phyloP scores from a whole-genome alignment of 345 rosid species.

The Linum tenue region DNA sequence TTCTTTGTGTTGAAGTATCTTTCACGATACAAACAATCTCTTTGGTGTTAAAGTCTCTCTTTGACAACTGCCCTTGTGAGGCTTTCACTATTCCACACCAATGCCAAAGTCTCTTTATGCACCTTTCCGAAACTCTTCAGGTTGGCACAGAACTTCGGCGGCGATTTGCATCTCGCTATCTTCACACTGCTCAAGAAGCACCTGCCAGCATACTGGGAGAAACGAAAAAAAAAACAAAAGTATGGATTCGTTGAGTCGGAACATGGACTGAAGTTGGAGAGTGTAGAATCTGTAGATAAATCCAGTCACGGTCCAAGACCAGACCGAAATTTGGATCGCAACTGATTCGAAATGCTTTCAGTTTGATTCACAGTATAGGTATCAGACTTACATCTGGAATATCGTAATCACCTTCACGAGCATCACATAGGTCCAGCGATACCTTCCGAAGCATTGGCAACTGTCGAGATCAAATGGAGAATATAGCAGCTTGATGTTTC shows the following conservation, averaged over 20 bases:
- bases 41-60: constrained; percentile 41
- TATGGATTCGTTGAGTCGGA: neutral
- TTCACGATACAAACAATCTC: too few relatives aligned
- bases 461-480: constrained; percentile 24
- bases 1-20: too few relatives aligned
- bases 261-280: neutral
- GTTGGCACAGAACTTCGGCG: constrained; percentile 25
- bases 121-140: constrained; percentile 18
- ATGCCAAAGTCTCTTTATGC: constrained; percentile 50
- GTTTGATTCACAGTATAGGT: neutral
- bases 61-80: constrained; percentile 39
- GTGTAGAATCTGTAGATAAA: neutral
- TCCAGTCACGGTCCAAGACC: neutral
- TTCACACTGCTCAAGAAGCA: constrained; percentile 36
- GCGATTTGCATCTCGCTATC: constrained; percentile 60
- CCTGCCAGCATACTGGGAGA: constrained; percentile 29
- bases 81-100: constrained; percentile 38
- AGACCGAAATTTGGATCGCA: neutral
- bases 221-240: neutral
- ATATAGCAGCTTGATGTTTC: constrained; percentile 1
- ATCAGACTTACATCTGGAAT: constrained; percentile 46
- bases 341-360: neutral
- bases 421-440: constrained; percentile 65
- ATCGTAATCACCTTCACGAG: constrained; percentile 51
- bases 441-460: constrained; percentile 59